Conservation (phyloP, 1,284 basidiomycete species). For the Cystobasidium pallidum region DNA sequence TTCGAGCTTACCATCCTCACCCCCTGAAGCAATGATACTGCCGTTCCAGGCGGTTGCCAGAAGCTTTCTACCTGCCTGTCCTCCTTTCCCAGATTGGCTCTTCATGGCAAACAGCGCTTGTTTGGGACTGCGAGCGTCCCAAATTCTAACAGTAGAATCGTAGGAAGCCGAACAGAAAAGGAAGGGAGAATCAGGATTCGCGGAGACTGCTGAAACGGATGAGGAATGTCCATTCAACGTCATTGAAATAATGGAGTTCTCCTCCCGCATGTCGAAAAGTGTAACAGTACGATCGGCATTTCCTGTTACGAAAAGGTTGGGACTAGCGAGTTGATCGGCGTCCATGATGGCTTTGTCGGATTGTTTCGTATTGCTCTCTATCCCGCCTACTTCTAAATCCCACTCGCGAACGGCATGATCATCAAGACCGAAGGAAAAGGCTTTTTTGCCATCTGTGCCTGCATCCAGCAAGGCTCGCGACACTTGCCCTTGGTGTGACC, state of each 20-base stretch:
- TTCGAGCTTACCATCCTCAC: conserved; percentile 64
- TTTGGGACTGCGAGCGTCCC: conserved; percentile 73
- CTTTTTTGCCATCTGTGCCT: conserved; percentile 39
- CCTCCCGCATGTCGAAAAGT: conserved; percentile 61
- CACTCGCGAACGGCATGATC: conserved; percentile 59
- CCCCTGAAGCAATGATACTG: conserved; percentile 73
- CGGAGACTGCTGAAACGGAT: conserved; percentile 71
- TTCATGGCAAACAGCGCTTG: conserved; percentile 63
- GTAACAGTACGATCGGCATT: conserved; percentile 61
- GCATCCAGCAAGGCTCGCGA: conserved; percentile 65
- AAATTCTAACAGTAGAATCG: conserved; percentile 78
- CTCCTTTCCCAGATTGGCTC: conserved; percentile 50
- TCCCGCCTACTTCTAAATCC: conserved; percentile 58
- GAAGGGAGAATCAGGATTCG: conserved; percentile 65
- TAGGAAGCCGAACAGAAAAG: conserved; percentile 80
- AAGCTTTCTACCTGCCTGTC: conserved; percentile 49
- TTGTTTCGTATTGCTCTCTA: conserved; percentile 57
- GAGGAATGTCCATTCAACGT: conserved; percentile 69
- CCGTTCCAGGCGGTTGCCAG: conserved; percentile 72
- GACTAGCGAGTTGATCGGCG: conserved; percentile 57
- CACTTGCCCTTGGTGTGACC: conserved; percentile 73
- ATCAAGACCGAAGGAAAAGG: conserved; percentile 58
- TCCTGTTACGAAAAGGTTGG: conserved; percentile 59
- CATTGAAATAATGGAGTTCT: conserved; percentile 59
- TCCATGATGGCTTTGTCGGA: conserved; percentile 59